phyloP scores from a whole-genome alignment of 768 basidiomycete species.

The Pulveroboletus sp. region DNA sequence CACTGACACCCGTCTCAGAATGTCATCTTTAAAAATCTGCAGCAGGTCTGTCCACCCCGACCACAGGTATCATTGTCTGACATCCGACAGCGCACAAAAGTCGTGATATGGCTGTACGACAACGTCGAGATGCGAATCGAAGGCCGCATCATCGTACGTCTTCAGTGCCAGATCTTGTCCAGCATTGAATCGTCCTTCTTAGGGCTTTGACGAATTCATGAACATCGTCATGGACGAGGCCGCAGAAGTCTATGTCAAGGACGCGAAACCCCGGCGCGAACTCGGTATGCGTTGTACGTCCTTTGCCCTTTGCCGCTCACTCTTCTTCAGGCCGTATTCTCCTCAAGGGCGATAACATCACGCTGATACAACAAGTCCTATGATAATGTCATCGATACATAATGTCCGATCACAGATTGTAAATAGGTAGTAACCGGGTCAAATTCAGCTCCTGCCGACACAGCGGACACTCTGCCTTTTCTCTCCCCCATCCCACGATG shows the following conservation, averaged over 20 bases:
- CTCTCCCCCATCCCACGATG: slow-evolving; percentile 83
- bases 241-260: slow-evolving; percentile 86
- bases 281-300: slow-evolving; percentile 56
- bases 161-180: slow-evolving; percentile 26
- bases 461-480: slow-evolving; percentile 87
- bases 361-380: slow-evolving; percentile 79
- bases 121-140: slow-evolving; percentile 96
- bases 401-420: slow-evolving; percentile 59
- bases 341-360: slow-evolving; percentile 97
- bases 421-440: slow-evolving; percentile 69
- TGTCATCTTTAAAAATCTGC: slow-evolving; percentile 97
- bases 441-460: slow-evolving; percentile 76
- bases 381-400: slow-evolving; percentile 17
- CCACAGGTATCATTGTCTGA: slow-evolving; percentile 12
- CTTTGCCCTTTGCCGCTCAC: background rate
- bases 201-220: slow-evolving; percentile 99
- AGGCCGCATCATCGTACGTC: slow-evolving; percentile 89
- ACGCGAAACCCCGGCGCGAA: slow-evolving; percentile 77
- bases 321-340: slow-evolving; percentile 75
- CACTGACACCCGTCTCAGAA: slow-evolving; percentile 50
- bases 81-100: slow-evolving; percentile 63
- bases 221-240: slow-evolving; percentile 95
- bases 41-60: slow-evolving; percentile 54
- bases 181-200: slow-evolving; percentile 37
- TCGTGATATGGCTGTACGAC: slow-evolving; percentile 94